Conservation (phyloP, 2,329 filamentous ascomycete genomes). For the Chrysoporthe austroafricana region DNA sequence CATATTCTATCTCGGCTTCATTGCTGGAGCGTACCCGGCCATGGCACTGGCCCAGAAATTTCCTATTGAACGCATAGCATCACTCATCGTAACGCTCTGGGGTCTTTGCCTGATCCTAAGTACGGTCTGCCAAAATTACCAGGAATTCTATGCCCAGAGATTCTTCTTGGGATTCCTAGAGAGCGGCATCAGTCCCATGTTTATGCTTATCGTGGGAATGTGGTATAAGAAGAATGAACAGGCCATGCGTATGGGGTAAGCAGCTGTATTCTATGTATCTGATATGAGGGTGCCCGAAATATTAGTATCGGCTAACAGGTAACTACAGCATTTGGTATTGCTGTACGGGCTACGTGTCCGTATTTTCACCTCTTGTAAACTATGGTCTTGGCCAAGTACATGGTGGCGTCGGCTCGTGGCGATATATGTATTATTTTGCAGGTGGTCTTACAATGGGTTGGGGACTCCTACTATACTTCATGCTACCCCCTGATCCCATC, state of each 20-base stretch:
- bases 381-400: conserved; percentile 51
- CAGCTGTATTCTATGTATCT: background rate
- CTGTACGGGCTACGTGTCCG: conserved; percentile 48
- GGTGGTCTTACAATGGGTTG: conserved; percentile 46
- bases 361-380: conserved; percentile 51
- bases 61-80: conserved; percentile 50
- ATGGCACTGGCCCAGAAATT: conserved; percentile 46
- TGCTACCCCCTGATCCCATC: conserved; percentile 35
- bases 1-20: conserved; percentile 55
- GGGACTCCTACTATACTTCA: conserved; percentile 33
- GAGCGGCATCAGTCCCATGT: conserved; percentile 58
- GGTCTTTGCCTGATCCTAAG: conserved; percentile 44
- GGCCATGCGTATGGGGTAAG: conserved; percentile 40
- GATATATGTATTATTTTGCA: conserved; percentile 48
- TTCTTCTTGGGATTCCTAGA: conserved; percentile 63
- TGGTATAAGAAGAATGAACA: conserved; percentile 50
- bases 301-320: background rate
- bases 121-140: conserved; percentile 42
- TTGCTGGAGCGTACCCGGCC: conserved; percentile 51
- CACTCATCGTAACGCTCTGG: conserved; percentile 42
- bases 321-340: conserved; percentile 42
- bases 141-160: conserved; percentile 47
- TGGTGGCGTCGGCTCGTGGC: conserved; percentile 43
- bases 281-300: background rate
- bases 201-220: conserved; percentile 54